phyloP scores from a whole-genome alignment of 371 early-diverging fungal genomes.

The Actinomortierella ambigua region DNA sequence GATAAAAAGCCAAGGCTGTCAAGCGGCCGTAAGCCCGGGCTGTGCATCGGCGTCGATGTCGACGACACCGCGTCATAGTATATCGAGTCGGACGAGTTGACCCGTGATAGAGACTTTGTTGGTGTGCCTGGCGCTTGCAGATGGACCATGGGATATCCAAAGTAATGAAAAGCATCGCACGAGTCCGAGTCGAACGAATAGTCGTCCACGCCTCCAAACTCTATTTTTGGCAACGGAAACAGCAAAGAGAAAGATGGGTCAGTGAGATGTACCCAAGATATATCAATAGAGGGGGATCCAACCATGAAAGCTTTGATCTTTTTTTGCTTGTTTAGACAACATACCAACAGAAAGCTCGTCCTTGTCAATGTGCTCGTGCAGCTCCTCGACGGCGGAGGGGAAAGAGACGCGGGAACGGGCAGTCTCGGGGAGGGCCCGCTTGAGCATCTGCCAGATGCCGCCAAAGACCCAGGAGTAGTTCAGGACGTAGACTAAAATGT shows the following conservation, averaged over 20 bases:
- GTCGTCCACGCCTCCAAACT: slow-evolving; percentile 33
- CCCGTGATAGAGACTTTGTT: slow-evolving; percentile 30
- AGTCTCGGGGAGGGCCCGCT: slow-evolving; percentile 48
- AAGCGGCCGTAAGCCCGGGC: slow-evolving; percentile 37
- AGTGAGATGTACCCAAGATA: neutral
- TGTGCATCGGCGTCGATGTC: slow-evolving; percentile 29
- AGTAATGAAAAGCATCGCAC: slow-evolving; percentile 41
- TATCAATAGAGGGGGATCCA: too few species aligned
- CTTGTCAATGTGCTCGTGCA: slow-evolving; percentile 35
- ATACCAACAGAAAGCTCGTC: slow-evolving; percentile 38
- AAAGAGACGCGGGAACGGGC: slow-evolving; percentile 48
- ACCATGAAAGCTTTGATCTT: too few species aligned
- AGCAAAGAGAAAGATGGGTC: neutral
- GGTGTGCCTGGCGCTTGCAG: slow-evolving; percentile 33
- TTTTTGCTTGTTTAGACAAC: neutral
- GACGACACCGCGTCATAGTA: slow-evolving; percentile 36
- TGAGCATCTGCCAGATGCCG: slow-evolving; percentile 49
- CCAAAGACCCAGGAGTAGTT: slow-evolving; percentile 51
- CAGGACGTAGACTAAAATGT: slow-evolving; percentile 41
- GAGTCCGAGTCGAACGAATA: slow-evolving; percentile 31
- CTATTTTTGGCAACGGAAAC: slow-evolving; percentile 1
- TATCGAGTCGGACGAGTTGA: slow-evolving; percentile 45
- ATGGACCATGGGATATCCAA: slow-evolving; percentile 30
- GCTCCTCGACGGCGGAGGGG: slow-evolving; percentile 37
- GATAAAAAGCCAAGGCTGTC: slow-evolving; percentile 39